These are phyloP conservation scores for Torulaspora maleeae DNA, from an alignment of 805 yeast genomes.

Conservation along the genomic window DNA sequence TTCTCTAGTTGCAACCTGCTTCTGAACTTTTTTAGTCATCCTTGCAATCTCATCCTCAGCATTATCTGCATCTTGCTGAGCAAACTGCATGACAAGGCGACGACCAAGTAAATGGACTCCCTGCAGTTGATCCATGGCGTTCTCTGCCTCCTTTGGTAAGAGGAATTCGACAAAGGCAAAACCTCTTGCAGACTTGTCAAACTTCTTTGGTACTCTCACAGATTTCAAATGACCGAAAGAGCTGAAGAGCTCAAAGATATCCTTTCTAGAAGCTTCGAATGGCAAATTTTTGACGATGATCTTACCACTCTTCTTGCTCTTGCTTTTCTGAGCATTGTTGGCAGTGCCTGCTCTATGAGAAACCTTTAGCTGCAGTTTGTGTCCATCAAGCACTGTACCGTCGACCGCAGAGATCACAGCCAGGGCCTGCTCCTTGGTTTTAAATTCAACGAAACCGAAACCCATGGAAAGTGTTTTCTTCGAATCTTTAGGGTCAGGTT, in stretches of 20 bases:
- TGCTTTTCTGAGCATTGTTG: conserved; percentile 31
- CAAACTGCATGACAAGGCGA: conserved; percentile 87
- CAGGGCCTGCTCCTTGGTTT: conserved; percentile 69
- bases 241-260: conserved; percentile 86
- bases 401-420: conserved; percentile 70
- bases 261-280: conserved; percentile 90
- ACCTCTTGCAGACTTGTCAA: conserved; percentile 92
- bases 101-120: conserved; percentile 97
- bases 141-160: conserved; percentile 83
- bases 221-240: conserved; percentile 93
- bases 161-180: conserved; percentile 95
- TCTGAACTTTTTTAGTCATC: conserved; percentile 81
- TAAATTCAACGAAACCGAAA: conserved; percentile 92
- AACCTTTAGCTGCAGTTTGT: conserved; percentile 79
- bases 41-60: conserved; percentile 87
- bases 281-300: conserved; percentile 95
- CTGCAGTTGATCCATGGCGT: conserved; percentile 86
- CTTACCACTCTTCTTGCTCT: conserved; percentile 52
- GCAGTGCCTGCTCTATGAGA: conserved; percentile 66
- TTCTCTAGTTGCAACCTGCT: conserved; percentile 74
- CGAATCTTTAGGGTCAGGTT: conserved; percentile 74
- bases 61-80: conserved; percentile 72
- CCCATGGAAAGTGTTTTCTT: conserved; percentile 87
- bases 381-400: conserved; percentile 80
- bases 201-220: conserved; percentile 93